Conservation (phyloP, 768 basidiomycete genomes). For the Hygrophorus pudorinus region DNA sequence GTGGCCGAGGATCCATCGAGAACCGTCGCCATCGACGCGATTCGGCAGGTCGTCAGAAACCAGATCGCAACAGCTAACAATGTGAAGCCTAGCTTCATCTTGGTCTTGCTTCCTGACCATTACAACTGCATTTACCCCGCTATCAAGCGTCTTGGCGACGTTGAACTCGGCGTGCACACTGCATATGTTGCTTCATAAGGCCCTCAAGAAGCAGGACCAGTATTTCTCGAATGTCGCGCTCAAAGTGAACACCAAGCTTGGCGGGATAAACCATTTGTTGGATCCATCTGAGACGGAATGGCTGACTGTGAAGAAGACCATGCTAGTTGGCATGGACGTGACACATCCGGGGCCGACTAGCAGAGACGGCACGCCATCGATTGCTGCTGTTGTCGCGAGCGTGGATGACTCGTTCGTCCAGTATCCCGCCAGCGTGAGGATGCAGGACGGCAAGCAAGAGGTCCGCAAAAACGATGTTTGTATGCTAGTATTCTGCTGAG, state of each 20-base stretch:
- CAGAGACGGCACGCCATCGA: conserved; percentile 63
- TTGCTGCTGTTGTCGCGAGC: conserved; percentile 77
- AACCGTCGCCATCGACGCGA: conserved; percentile 25
- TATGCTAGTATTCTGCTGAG: neutral
- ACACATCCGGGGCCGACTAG: conserved; percentile 70
- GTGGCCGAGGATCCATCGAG: conserved; percentile 29
- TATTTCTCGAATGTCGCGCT: conserved; percentile 77
- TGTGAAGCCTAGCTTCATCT: conserved; percentile 48
- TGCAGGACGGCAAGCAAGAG: conserved; percentile 51
- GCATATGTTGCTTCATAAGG: conserved; percentile 61
- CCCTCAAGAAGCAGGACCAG: conserved; percentile 54
- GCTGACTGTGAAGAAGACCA: conserved; percentile 59
- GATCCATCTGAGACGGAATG: conserved; percentile 39
- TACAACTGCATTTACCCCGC: conserved; percentile 77
- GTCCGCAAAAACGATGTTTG: conserved; percentile 11
- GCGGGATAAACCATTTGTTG: conserved; percentile 66
- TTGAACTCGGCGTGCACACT: conserved; percentile 65
- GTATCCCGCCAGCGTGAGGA: conserved; percentile 63
- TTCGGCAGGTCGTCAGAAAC: conserved; percentile 30
- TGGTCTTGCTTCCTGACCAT: conserved; percentile 55
- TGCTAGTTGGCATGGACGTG: conserved; percentile 81
- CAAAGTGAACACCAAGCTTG: conserved; percentile 78
- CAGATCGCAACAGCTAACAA: conserved; percentile 13
- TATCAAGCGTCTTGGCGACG: conserved; percentile 72
- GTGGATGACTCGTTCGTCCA: conserved; percentile 61